These are phyloP conservation scores for Sinapis alba DNA, from an alignment of 441 rosid species.

Conservation along the genomic window DNA sequence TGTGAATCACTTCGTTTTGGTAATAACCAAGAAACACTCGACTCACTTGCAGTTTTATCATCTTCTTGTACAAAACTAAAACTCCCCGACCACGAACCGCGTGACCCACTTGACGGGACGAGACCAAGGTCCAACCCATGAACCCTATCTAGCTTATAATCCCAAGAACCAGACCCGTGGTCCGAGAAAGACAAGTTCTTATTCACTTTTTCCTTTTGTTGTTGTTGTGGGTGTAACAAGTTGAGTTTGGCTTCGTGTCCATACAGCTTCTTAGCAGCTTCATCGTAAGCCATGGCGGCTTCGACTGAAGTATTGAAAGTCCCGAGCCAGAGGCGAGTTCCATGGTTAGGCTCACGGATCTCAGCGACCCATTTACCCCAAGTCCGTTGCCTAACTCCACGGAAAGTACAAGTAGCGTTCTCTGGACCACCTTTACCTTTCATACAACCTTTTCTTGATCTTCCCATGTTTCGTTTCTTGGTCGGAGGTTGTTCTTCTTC, in stretches of 20 bases:
- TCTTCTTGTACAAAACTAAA: conserved; percentile 22
- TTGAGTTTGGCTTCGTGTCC: conserved; percentile 70
- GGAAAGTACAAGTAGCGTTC: conserved; percentile 55
- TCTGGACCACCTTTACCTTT: conserved; percentile 94
- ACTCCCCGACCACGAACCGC: conserved; percentile 26
- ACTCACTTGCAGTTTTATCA: conserved; percentile 24
- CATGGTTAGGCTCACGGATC: conserved; percentile 78
- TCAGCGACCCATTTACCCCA: conserved; percentile 98
- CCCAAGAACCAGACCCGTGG: conserved; percentile 28
- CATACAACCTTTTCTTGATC: conserved; percentile 89
- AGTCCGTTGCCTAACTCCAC: conserved; percentile 88
- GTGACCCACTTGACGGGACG: conserved; percentile 14
- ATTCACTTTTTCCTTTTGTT: background rate
- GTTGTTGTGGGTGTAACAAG: conserved; percentile 40
- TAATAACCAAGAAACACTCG: conserved; percentile 36
- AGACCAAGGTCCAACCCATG: conserved; percentile 34
- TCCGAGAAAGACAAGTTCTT: conserved; percentile 25
- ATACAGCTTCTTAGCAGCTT: conserved; percentile 73
- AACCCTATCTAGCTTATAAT: conserved; percentile 16
- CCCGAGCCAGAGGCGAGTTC: conserved; percentile 85
- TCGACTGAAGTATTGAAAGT: conserved; percentile 72
- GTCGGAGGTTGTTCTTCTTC: conserved; percentile 37
- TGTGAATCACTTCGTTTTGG: conserved; percentile 26
- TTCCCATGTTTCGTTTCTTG: conserved; percentile 46
- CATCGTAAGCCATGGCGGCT: conserved; percentile 85